Base-by-base conservation (phyloP, 192 early-diverging fungal species). In the Haplosporangium gracile region DNA sequence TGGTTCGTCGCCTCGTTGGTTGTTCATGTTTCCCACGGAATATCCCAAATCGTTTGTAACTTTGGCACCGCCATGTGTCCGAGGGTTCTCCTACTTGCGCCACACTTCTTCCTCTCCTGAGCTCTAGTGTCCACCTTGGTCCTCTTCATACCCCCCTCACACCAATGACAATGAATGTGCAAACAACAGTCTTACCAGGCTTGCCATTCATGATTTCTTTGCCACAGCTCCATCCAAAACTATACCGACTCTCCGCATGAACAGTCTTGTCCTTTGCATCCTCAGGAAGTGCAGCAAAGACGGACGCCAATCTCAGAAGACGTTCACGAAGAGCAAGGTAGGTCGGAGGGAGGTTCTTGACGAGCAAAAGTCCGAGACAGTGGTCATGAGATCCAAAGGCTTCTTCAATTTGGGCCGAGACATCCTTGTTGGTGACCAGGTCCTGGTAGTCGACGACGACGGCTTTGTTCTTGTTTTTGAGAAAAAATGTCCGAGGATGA, bases 221-320 rank as follows among this genome's bases (percentile, higher is more conserved):
- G 36, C 94, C 94, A 83, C 93, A 93, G 39, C 90, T 91, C 94
- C 94, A 95, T 16, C 94, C 94, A 82, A 93, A 93, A n/a, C 77
- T 83, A 72, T 92, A 95, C n/a, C 88, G 74, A 71, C 90, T 91
- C 34, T 68, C 86, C 0, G 88, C 79, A 82, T 95, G 88, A 3
- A 90, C 92, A 63, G 90, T 86, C 24, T 80, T 76, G 24, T 89
- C 70, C 88, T 90, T 88, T 72, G 77, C 88, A 7, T 89, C 87
- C 18, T 88, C 81, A 8, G 93, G 91, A 40, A 95, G 81, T 26
- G 89, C 87, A 11, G 94, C 93, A 70, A 94, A 81, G 55, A 72
- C 75, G 20, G 93, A 92, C 3, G 92, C 92, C 26, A 91, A 75
- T 38, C 74, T 74, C 39, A 95, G 82, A 18, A 94, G 90, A 13